Percentiles rank a stretch among this genome's conserved stretches.
These are phyloP conservation scores for Dendrobium catenatum DNA, from an alignment of 106 monocot species.

Conservation along the genomic window DNA sequence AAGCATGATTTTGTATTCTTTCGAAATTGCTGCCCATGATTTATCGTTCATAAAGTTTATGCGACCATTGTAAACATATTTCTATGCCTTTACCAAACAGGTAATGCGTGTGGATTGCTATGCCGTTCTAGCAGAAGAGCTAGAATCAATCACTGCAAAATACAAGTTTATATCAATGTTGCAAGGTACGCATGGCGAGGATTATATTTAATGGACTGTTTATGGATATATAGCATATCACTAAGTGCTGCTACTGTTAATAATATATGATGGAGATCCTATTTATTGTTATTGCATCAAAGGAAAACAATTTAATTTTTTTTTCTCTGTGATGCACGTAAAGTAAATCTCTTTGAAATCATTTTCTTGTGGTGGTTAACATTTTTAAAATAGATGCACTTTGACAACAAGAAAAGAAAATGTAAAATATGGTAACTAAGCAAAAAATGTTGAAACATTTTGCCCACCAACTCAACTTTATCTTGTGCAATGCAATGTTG, in stretches of 20 bases:
- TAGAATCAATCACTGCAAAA: conserved; percentile 60
- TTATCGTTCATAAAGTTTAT: not conserved
- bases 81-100: conserved; percentile 35
- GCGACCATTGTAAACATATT: not conserved
- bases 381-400: not conserved
- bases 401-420: not conserved
- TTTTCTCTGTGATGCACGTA: not conserved
- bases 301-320: not conserved
- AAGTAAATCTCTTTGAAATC: not conserved
- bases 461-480: too few relatives aligned
- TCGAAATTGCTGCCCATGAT: not conserved
- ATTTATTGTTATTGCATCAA: not conserved
- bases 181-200: conserved; percentile 39
- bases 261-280: not conserved
- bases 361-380: not conserved
- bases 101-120: conserved; percentile 89
- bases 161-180: conserved; percentile 84
- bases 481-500: too few relatives aligned
- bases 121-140: conserved; percentile 50
- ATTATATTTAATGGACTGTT: not conserved
- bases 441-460: too few relatives aligned
- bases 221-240: not conserved
- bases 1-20: not conserved
- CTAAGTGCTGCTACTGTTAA: too few relatives aligned
- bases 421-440: not conserved